Evolutionary conservation across 768 basidiomycete species (phyloP).

Genomic region (Lentinus tigrinus): DNA sequence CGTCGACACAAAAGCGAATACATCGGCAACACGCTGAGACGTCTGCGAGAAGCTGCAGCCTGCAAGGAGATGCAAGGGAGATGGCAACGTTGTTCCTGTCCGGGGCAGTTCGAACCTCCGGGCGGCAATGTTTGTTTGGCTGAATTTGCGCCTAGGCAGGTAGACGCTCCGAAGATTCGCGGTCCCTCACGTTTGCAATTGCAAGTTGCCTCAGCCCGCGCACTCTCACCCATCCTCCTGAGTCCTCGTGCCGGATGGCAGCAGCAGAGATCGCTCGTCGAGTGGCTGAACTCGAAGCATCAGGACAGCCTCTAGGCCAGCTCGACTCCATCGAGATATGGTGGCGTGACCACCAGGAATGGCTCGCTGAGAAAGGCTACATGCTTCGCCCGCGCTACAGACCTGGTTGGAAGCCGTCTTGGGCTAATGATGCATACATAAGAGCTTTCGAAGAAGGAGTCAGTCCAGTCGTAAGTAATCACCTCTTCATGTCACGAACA

Average conservation of each 20-base stretch:
- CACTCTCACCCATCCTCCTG: not conserved
- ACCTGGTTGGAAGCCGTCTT: slow-evolving; percentile 27
- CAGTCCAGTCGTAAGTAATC: not conserved
- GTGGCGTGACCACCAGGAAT: slow-evolving; percentile 14
- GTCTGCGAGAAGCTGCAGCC: too few species aligned
- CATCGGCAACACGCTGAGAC: too few species aligned
- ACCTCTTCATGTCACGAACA: too few species aligned
- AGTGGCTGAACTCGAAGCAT: not conserved
- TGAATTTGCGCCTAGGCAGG: too few species aligned
- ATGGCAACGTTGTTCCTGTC: too few species aligned
- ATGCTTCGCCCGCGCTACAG: slow-evolving; percentile 23
- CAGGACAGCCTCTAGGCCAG: not conserved
- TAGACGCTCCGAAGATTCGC: too few species aligned
- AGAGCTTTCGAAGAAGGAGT: not conserved
- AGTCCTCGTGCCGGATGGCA: not conserved
- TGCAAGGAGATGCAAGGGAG: too few species aligned
- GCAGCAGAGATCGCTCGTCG: not conserved
- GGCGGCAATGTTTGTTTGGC: too few species aligned
- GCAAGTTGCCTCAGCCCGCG: too few species aligned
- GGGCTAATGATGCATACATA: slow-evolving; percentile 9
- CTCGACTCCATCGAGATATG: not conserved
- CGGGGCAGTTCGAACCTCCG: too few species aligned
- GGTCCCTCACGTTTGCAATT: too few species aligned
- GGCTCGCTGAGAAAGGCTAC: slow-evolving; percentile 22
- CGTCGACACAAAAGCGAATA: too few species aligned